Conservation (phyloP, 495 filamentous ascomycete genomes). For the Hypoxylon intermedium region DNA sequence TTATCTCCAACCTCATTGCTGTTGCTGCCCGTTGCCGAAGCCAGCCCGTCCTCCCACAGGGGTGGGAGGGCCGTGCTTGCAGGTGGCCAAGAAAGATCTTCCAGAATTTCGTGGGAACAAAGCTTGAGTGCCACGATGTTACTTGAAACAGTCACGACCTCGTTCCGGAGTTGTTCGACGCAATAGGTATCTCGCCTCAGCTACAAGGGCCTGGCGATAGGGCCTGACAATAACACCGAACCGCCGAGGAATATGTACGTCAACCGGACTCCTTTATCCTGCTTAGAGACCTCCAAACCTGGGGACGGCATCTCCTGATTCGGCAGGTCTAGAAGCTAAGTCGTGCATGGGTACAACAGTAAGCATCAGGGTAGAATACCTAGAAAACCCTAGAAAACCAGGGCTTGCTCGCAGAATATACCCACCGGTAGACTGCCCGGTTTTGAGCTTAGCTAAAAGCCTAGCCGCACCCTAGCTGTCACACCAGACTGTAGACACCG, state of each 20-base stretch:
- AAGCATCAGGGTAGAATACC: neutral
- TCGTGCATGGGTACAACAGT: constrained; percentile 4
- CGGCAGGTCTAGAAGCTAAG: constrained; percentile 25
- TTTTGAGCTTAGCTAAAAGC: constrained; percentile 31
- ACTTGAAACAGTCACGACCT: constrained; percentile 5
- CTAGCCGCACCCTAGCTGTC: constrained; percentile 30
- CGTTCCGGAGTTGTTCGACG: neutral
- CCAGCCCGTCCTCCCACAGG: neutral
- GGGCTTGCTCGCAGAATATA: constrained; percentile 9
- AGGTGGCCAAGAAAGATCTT: constrained; percentile 16
- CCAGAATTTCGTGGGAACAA: constrained; percentile 19
- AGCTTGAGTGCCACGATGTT: constrained; percentile 22
- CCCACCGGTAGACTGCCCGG: constrained; percentile 24
- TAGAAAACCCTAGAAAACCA: too few relatives aligned
- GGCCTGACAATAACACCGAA: constrained; percentile 32
- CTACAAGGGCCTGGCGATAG: too few relatives aligned
- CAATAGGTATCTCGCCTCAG: constrained; percentile 3
- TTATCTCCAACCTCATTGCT: neutral
- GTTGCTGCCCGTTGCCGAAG: too few relatives aligned
- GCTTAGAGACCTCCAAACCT: constrained; percentile 5
- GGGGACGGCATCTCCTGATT: constrained; percentile 23
- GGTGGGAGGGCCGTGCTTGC: neutral
- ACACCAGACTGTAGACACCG: constrained; percentile 16
- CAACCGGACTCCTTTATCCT: constrained; percentile 19
- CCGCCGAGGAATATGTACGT: constrained; percentile 17